Percentiles rank a stretch among this genome's conserved stretches.
These are phyloP conservation scores for Phialophora chinensis DNA, from an alignment of 2,329 filamentous ascomycete species.

Conservation along the genomic window DNA sequence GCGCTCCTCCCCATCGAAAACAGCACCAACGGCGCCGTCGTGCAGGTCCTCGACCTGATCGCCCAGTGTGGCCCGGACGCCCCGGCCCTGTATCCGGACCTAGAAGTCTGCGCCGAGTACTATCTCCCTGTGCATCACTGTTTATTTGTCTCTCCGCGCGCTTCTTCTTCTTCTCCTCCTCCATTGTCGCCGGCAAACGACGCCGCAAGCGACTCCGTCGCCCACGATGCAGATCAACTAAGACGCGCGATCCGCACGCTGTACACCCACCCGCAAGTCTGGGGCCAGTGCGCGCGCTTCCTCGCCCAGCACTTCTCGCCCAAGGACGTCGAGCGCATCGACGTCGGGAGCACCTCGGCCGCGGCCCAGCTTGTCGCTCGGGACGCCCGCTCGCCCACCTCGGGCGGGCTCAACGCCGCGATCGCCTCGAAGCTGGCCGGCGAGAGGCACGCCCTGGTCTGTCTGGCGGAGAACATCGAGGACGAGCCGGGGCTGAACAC, in stretches of 20 bases:
- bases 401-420: constrained; percentile 69
- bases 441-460: constrained; percentile 67
- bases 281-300: constrained; percentile 85
- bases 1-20: constrained; percentile 96
- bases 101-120: constrained; percentile 80
- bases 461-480: constrained; percentile 63
- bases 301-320: constrained; percentile 54
- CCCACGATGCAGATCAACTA: constrained; percentile 42
- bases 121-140: constrained; percentile 91
- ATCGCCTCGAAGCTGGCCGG: constrained; percentile 79
- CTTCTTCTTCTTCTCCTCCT: not conserved
- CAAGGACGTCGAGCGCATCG: constrained; percentile 67
- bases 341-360: constrained; percentile 83
- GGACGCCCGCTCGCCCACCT: constrained; percentile 41
- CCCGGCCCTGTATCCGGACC: constrained; percentile 63
- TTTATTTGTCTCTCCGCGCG: constrained; percentile 62
- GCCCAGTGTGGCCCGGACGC: constrained; percentile 67
- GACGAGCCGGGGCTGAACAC: constrained; percentile 53
- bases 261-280: constrained; percentile 94
- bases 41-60: constrained; percentile 87
- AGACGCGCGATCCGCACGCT: constrained; percentile 66
- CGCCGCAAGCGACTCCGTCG: not conserved
- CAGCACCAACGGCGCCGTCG: constrained; percentile 89
- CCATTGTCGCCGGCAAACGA: not conserved
- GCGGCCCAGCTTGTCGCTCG: constrained; percentile 75